Evolutionary conservation across 2,329 filamentous ascomycete species (phyloP), one percentile per base, ranked within the genome.

Genomic region (Aspergillus glaucus): DNA sequence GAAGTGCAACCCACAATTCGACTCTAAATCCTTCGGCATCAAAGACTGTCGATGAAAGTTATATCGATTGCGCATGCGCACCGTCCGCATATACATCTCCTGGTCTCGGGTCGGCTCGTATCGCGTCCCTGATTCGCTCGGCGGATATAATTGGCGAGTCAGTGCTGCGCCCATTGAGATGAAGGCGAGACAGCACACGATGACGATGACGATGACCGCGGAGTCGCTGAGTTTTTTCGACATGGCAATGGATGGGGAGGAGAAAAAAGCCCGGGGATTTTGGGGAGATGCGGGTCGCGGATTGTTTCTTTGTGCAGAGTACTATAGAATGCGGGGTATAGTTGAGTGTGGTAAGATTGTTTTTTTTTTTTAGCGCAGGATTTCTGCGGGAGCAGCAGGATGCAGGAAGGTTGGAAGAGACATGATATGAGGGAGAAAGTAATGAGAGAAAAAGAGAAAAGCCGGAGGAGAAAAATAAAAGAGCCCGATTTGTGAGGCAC

Each of bases 191-290:
- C 64, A 67, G 47, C 50, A 58, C 41, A 64, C 60, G 17, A 67
- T 61, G 41, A 67, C 64, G 46, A 64, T 64, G 46, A 62, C 61
- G 43, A 64, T 64, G 46, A 64, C 50, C 24, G 57, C 61, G 7
- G 52, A 40, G 24, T 50, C 59, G 41, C 55, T 54, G 48, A 64
- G 53, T 1, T 52, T 36, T 12, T 40, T 40, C 8, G 10, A 15
- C 15, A 21, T 40, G 2, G 37, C 4, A 3, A 21, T 12, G 17
- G 15, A 21, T 6, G 3, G 0, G 3, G 37, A 22, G 12, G 12
- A 3, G 34, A 9, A n/a, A 17, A n/a, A 4, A 36, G 14, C 6
- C 17, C 34, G 34, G 34, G 15, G 15, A n/a, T 36, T n/a, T 36
- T n/a, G 34, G 34, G 14, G 7, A 17, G n/a, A 36, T n/a, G 15